Evolutionary conservation across 73 alveolate species (phyloP), one percentile per base, ranked within the genome.

Genomic region (Blepharisma stoltei): DNA sequence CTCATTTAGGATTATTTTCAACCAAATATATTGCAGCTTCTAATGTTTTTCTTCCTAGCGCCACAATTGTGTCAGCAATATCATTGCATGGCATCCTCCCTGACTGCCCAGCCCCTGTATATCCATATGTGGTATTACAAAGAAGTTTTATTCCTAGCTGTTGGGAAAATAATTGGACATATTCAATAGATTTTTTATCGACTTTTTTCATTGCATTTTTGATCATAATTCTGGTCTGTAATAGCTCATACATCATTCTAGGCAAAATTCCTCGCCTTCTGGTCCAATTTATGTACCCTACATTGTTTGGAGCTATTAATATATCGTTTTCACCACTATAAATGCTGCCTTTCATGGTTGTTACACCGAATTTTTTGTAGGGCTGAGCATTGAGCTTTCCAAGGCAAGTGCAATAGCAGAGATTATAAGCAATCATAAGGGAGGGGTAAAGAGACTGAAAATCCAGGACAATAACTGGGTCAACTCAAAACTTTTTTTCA

Each of bases 1-100:
- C 93, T 85, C 89, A 81, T 65, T 41, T 27, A 6, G 54, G 65
- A 3, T 54, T 25, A 11, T 7, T 41, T 41, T 93, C 91, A 14
- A 93, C 90, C 70, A 77, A 82, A n/a, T 76, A 70, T 47, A 81
- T 92, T 5, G 98, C 86, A 60, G 80, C 87, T 70, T 89, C 96
- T 27, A 96, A 50, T 38, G 98, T 93, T 37, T 88, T 84, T 48
- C 99, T 86, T n/a, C 97, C 98, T 49, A 93, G 70, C 32, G 98
- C 95, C 43, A 97, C 98, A 25, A 95, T 94, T 70, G 98, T 83
- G 84, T 97, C 99, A 0, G 99, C 98, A 6, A 97, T 81, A 77
- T 97, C 99, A 0, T 88, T 89, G 84, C 99, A 97, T 3, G 99
- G 99, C 99, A 98, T 97, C 77, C 99, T 92, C 23, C 99, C 99